A percentile compares a stretch with the other conserved stretches of the same genome.
These are phyloP conservation scores for Fusarium temperatum DNA, from an alignment of 2,329 filamentous ascomycete species.

Conservation along the genomic window DNA sequence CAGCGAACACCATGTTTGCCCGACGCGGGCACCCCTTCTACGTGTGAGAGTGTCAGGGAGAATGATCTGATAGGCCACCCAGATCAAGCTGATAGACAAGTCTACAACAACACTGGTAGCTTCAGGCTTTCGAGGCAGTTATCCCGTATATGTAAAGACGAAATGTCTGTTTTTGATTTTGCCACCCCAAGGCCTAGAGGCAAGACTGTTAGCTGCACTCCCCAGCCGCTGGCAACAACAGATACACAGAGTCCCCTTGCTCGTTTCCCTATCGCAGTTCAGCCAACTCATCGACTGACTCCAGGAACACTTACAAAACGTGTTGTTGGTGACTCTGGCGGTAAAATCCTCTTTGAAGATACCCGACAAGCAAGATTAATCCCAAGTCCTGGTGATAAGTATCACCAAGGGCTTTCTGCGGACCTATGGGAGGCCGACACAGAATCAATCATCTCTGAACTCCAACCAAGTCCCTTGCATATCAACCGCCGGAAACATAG, in stretches of 20 bases:
- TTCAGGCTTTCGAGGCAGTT: constrained; percentile 1
- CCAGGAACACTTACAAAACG: constrained; percentile 35
- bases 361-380: constrained; percentile 26
- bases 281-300: constrained; percentile 37
- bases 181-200: background rate
- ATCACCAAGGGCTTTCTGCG: constrained; percentile 32
- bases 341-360: constrained; percentile 32
- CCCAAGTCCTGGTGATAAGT: constrained; percentile 16
- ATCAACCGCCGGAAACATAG: constrained; percentile 22
- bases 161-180: constrained; percentile 8
- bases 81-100: background rate
- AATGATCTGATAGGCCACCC: background rate
- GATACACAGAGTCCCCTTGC: constrained; percentile 36
- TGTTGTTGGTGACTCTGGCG: constrained; percentile 39
- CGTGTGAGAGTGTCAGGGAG: background rate
- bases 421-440: constrained; percentile 33
- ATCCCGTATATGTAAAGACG: constrained; percentile 1
- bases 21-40: background rate
- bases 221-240: constrained; percentile 13
- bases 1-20: background rate
- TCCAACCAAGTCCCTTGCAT: constrained; percentile 41
- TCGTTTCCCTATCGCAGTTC: constrained; percentile 42
- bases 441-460: constrained; percentile 25
- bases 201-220: constrained; percentile 15
- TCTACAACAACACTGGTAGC: background rate